These are phyloP conservation scores for Protomyces gravidus DNA, from an alignment of 1,139 yeast species.

Conservation along the genomic window DNA sequence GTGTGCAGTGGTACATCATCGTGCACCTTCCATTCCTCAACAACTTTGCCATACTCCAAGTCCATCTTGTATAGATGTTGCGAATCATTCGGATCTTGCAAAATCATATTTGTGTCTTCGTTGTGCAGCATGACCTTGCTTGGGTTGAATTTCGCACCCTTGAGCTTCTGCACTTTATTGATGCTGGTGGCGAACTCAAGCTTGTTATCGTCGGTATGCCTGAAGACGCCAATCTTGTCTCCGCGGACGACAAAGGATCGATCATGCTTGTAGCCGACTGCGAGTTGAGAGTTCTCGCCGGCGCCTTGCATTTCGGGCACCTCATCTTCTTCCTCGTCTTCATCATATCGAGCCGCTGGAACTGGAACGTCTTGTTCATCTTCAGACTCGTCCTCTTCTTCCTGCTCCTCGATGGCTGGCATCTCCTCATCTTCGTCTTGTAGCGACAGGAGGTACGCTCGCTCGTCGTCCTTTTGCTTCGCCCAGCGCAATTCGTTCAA, in stretches of 20 bases:
- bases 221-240: conserved; percentile 73
- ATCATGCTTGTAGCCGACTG: conserved; percentile 65
- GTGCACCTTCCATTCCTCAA: conserved; percentile 70
- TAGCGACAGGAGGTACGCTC: conserved; percentile 51
- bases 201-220: conserved; percentile 49
- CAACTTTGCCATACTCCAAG: conserved; percentile 67
- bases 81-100: conserved; percentile 52
- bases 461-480: conserved; percentile 45
- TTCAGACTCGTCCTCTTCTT: conserved; percentile 34
- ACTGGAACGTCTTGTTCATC: conserved; percentile 32
- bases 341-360: conserved; percentile 33
- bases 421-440: conserved; percentile 41
- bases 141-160: conserved; percentile 58
- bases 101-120: conserved; percentile 62
- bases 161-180: conserved; percentile 51
- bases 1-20: conserved; percentile 48
- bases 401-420: conserved; percentile 41
- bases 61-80: conserved; percentile 66
- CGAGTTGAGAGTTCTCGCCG: conserved; percentile 57
- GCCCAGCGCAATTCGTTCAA: conserved; percentile 53
- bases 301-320: conserved; percentile 34
- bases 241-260: conserved; percentile 77
- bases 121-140: conserved; percentile 67
- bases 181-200: conserved; percentile 66
- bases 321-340: conserved; percentile 32